phyloP scores from a whole-genome alignment of 2,329 filamentous ascomycete species.

The Colletotrichum eremochloae region DNA sequence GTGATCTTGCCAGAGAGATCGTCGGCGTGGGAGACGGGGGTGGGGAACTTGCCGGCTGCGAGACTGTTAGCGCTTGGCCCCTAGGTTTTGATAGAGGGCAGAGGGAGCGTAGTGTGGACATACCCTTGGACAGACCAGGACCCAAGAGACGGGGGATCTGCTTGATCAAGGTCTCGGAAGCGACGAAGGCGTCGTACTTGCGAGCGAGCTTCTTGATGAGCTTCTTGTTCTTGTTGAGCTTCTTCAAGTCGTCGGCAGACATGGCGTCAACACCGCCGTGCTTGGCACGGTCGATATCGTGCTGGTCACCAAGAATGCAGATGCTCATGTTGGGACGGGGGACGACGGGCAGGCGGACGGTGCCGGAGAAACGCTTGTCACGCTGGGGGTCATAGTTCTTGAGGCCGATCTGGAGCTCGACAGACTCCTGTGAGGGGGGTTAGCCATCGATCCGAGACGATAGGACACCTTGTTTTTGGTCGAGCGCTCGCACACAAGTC shows the following conservation, averaged over 20 bases:
- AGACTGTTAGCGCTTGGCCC: slow-evolving; percentile 47
- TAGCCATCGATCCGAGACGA: background rate
- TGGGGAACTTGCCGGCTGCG: slow-evolving; percentile 98
- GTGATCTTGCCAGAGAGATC: slow-evolving; percentile 95
- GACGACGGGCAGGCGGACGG: slow-evolving; percentile 92
- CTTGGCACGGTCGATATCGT: slow-evolving; percentile 99
- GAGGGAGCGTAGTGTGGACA: slow-evolving; percentile 52
- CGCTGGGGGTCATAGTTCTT: slow-evolving; percentile 99
- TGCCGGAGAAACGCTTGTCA: slow-evolving; percentile 99
- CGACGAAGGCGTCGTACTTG: slow-evolving; percentile 99
- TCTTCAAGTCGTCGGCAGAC: slow-evolving; percentile 99
- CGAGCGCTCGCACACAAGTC: background rate
- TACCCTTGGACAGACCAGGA: slow-evolving; percentile 97
- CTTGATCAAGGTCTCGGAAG: slow-evolving; percentile 98
- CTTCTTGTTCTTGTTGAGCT: slow-evolving; percentile 99
- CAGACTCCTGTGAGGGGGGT: slow-evolving; percentile 68
- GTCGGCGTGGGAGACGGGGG: slow-evolving; percentile 96
- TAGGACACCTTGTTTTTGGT: background rate
- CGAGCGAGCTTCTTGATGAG: slow-evolving; percentile 99
- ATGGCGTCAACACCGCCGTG: slow-evolving; percentile 98
- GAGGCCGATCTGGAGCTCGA: slow-evolving; percentile 92
- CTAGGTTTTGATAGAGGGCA: background rate
- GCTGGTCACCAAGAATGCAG: slow-evolving; percentile 82
- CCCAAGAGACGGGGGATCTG: slow-evolving; percentile 99
- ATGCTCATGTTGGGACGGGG: slow-evolving; percentile 92